phyloP scores from a whole-genome alignment of 2,329 filamentous ascomycete genomes.

The Zasmidium cellare region DNA sequence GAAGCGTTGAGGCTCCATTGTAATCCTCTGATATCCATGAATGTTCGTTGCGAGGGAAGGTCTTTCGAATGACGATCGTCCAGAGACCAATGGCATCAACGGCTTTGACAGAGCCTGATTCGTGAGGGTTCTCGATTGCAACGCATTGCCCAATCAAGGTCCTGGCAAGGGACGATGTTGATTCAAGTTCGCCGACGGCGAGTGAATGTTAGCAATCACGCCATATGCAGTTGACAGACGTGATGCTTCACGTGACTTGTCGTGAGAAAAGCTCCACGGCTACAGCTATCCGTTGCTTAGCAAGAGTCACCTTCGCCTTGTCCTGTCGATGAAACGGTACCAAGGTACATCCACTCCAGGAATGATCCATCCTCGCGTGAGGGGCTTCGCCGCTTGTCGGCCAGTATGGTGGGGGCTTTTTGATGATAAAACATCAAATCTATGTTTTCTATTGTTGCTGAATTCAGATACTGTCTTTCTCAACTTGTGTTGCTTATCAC shows the following conservation, averaged over 20 bases:
- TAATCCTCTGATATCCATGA: background rate
- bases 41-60: background rate
- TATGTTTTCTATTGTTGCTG: background rate
- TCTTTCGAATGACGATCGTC: background rate
- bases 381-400: slow-evolving; percentile 8
- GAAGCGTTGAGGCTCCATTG: background rate
- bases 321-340: background rate
- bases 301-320: slow-evolving; percentile 6
- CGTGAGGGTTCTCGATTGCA: background rate
- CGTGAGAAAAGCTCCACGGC: background rate
- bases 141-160: background rate
- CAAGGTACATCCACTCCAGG: slow-evolving; percentile 6
- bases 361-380: background rate
- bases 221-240: slow-evolving; percentile 11
- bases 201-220: slow-evolving; percentile 3
- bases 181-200: background rate
- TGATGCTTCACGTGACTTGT: slow-evolving; percentile 4
- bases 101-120: background rate
- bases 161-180: background rate
- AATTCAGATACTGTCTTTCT: background rate
- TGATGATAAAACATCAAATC: background rate
- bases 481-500: too few species aligned
- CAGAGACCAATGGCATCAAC: background rate
- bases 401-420: background rate
- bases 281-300: slow-evolving; percentile 2